These are phyloP conservation scores for Fusarium verrucosum DNA, from an alignment of 2,329 filamentous ascomycete species.

Conservation along the genomic window DNA sequence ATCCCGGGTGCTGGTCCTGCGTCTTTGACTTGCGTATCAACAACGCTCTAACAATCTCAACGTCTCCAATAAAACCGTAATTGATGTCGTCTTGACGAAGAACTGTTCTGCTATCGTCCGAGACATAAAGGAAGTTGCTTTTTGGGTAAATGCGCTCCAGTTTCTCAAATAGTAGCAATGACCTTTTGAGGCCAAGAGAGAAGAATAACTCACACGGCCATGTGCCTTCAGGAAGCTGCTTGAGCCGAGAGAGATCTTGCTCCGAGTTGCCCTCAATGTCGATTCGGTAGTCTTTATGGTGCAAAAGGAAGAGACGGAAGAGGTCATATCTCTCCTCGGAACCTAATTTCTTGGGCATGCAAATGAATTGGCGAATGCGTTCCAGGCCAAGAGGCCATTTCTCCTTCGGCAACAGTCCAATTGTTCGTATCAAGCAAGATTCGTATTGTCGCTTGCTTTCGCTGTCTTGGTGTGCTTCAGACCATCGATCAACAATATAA, in stretches of 20 bases:
- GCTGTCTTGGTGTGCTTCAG: background rate
- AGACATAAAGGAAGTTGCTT: conserved; percentile 23
- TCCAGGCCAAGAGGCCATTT: background rate
- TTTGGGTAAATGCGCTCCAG: conserved; percentile 19
- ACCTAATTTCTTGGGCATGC: background rate
- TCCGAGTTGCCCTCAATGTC: conserved; percentile 39
- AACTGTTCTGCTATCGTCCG: too few relatives aligned
- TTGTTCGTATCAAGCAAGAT: conserved; percentile 3
- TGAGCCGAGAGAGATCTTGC: conserved; percentile 2
- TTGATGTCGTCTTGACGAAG: background rate
- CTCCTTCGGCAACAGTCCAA: conserved; percentile 5
- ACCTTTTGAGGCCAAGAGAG: conserved; percentile 13
- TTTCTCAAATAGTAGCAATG: conserved; percentile 27
- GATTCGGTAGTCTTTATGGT: conserved; percentile 26
- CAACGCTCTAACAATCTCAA: conserved; percentile 20
- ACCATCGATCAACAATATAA: conserved; percentile 30
- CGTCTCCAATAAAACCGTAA: conserved; percentile 15
- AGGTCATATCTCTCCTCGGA: conserved; percentile 31
- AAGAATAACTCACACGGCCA: conserved; percentile 35
- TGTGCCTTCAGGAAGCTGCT: background rate
- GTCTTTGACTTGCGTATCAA: conserved; percentile 20
- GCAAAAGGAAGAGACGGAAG: conserved; percentile 35
- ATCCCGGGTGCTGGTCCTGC: conserved; percentile 10
- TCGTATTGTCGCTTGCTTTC: background rate
- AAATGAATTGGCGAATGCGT: background rate